These are phyloP conservation scores for Erodium maritimum DNA, from an alignment of 345 rosid species.

Conservation along the genomic window DNA sequence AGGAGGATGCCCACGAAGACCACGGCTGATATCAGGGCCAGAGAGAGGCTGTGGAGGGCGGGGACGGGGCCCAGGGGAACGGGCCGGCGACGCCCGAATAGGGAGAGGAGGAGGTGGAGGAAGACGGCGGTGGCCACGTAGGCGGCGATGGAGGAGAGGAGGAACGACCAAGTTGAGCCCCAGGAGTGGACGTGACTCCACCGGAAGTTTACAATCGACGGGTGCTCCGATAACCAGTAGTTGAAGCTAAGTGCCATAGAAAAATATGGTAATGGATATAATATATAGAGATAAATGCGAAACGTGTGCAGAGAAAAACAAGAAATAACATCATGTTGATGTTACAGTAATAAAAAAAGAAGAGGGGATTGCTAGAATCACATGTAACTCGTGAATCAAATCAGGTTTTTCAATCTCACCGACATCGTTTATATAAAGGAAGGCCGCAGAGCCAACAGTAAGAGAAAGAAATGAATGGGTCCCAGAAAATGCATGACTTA, in stretches of 20 bases:
- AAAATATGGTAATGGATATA: no score
- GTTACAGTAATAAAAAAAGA: no score
- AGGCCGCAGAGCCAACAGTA: no score
- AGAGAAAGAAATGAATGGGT: no score
- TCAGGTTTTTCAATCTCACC: no score
- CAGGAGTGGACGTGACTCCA: slow-evolving; percentile 68
- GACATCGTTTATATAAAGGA: no score
- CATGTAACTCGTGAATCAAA: no score
- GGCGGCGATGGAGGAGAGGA: slow-evolving; percentile 41
- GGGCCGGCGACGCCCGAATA: slow-evolving; percentile 22
- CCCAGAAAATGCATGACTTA: no score
- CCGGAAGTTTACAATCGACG: slow-evolving; percentile 65
- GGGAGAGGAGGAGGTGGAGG: slow-evolving; percentile 42
- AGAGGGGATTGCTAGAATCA: no score
- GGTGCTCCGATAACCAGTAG: slow-evolving; percentile 67
- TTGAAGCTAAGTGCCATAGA: slow-evolving; percentile 8
- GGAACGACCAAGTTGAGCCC: slow-evolving; percentile 89
- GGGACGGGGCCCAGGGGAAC: slow-evolving; percentile 74
- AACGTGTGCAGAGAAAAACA: no score
- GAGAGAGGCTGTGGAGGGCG: slow-evolving; percentile 57
- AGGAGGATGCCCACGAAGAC: slow-evolving; percentile 66
- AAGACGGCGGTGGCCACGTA: slow-evolving; percentile 37
- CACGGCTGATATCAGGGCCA: slow-evolving; percentile 44
- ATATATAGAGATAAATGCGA: no score
- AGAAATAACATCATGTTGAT: no score